These are phyloP conservation scores for Penicillium cosmopolitanum DNA, from an alignment of 495 filamentous ascomycete species.

Conservation along the genomic window DNA sequence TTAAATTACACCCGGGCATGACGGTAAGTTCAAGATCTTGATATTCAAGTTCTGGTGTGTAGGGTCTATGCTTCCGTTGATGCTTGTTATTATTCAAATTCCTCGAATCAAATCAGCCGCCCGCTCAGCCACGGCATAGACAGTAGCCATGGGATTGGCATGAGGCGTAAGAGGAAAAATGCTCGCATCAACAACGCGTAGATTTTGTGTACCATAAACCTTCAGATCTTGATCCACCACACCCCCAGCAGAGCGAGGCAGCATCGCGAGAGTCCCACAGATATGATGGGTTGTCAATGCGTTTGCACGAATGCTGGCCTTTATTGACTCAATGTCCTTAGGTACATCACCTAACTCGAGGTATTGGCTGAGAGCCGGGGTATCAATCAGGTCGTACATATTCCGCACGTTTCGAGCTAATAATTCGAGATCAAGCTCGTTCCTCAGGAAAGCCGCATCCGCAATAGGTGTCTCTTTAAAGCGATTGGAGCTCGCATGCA, in stretches of 20 bases:
- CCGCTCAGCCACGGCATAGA: conserved; percentile 58
- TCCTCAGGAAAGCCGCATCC: conserved; percentile 33
- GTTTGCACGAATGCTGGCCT: conserved; percentile 3
- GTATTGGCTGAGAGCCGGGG: not conserved
- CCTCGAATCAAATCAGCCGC: conserved; percentile 50
- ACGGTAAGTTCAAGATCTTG: too few species aligned
- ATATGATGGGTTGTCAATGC: conserved; percentile 17
- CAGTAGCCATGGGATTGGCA: conserved; percentile 54
- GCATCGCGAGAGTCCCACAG: conserved; percentile 27
- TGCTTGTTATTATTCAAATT: not conserved
- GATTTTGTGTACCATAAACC: conserved; percentile 50
- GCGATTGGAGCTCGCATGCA: conserved; percentile 37
- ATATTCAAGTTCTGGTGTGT: too few species aligned
- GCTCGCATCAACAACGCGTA: conserved; percentile 59
- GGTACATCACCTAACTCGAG: conserved; percentile 3
- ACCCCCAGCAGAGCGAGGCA: conserved; percentile 52
- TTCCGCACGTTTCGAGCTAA: conserved; percentile 23
- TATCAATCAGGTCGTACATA: conserved; percentile 10
- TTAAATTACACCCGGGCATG: too few species aligned
- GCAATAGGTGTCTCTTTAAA: conserved; percentile 31
- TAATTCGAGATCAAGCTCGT: conserved; percentile 41
- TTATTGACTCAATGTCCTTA: conserved; percentile 14
- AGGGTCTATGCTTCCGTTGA: too few species aligned
- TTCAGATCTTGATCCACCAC: conserved; percentile 51
- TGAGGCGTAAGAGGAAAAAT: conserved; percentile 54